Percentiles rank a stretch among this genome's conserved stretches.
These are phyloP conservation scores for Aspergillus ostianus DNA, from an alignment of 495 filamentous ascomycete species.

Conservation along the genomic window DNA sequence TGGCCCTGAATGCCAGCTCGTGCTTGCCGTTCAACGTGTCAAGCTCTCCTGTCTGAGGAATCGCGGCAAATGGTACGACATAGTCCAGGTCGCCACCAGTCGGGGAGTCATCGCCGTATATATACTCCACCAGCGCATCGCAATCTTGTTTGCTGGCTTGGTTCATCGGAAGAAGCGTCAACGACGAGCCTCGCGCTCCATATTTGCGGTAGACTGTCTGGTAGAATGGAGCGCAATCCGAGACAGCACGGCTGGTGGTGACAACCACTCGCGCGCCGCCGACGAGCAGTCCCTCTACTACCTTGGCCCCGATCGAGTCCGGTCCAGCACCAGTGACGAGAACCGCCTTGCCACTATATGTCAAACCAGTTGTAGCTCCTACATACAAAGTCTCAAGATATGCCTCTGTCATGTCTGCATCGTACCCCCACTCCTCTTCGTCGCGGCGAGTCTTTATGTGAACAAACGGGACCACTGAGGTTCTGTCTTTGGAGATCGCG, in stretches of 20 bases:
- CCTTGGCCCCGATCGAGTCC: constrained; percentile 95
- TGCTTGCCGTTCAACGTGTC: constrained; percentile 88
- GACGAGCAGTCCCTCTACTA: constrained; percentile 91
- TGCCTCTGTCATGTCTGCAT: constrained; percentile 57
- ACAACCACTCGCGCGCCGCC: constrained; percentile 94
- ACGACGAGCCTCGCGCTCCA: constrained; percentile 84
- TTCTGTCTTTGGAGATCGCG: background rate
- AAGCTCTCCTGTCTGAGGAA: constrained; percentile 90
- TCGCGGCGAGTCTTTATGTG: constrained; percentile 67
- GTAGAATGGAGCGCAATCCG: constrained; percentile 95
- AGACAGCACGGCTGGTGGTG: constrained; percentile 91
- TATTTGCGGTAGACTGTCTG: constrained; percentile 93
- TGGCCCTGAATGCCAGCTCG: constrained; percentile 94
- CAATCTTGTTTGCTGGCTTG: constrained; percentile 97
- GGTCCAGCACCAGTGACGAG: constrained; percentile 98
- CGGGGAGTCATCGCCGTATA: constrained; percentile 89
- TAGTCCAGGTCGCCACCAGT: constrained; percentile 96
- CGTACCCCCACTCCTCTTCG: constrained; percentile 97
- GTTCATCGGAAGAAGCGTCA: constrained; percentile 97
- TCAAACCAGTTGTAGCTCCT: constrained; percentile 15
- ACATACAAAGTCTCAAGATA: constrained; percentile 13
- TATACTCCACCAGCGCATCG: constrained; percentile 86
- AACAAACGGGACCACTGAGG: constrained; percentile 84
- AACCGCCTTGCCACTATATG: constrained; percentile 71
- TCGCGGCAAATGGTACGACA: constrained; percentile 94